Evolutionary conservation across 805 yeast species (phyloP).

Genomic region (Wickerhamiella spandovensis): DNA sequence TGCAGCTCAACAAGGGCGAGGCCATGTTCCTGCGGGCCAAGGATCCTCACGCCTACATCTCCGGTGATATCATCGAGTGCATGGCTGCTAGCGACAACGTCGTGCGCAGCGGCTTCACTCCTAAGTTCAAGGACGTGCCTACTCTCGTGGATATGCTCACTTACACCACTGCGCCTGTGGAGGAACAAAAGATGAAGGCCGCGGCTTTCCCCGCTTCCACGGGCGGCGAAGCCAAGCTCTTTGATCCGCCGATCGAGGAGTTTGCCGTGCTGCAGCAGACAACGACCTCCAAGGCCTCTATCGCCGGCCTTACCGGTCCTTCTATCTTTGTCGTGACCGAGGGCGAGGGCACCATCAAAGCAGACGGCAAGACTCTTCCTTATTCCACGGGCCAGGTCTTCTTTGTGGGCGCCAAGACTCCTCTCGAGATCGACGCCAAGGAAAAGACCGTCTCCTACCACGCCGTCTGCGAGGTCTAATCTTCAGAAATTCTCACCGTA

Average conservation of each 20-base stretch:
- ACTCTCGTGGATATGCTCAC: slow-evolving; percentile 85
- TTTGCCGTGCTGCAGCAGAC: slow-evolving; percentile 83
- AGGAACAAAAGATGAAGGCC: slow-evolving; percentile 81
- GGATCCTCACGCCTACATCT: slow-evolving; percentile 95
- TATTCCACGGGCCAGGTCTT: slow-evolving; percentile 66
- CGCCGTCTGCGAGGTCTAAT: slow-evolving; percentile 68
- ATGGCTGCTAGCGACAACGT: slow-evolving; percentile 99
- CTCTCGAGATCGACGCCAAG: slow-evolving; percentile 37
- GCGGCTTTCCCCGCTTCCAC: slow-evolving; percentile 31
- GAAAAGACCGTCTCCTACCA: slow-evolving; percentile 62
- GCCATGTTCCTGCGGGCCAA: slow-evolving; percentile 94
- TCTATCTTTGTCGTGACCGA: slow-evolving; percentile 73
- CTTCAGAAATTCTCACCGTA: no score
- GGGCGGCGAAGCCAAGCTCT: slow-evolving; percentile 34
- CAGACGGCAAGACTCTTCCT: slow-evolving; percentile 29
- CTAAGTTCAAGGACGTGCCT: slow-evolving; percentile 91
- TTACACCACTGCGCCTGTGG: slow-evolving; percentile 76
- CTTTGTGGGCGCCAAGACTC: slow-evolving; percentile 69
- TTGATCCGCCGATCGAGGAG: slow-evolving; percentile 95
- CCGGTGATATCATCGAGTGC: slow-evolving; percentile 96
- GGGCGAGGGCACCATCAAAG: slow-evolving; percentile 53
- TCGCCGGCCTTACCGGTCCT: slow-evolving; percentile 67
- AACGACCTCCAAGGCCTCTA: slow-evolving; percentile 36
- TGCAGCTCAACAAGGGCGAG: slow-evolving; percentile 70
- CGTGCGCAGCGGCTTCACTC: slow-evolving; percentile 98